Evolutionary conservation across 768 basidiomycete genomes (phyloP).

Genomic region (Phaeotremella skinneri): DNA sequence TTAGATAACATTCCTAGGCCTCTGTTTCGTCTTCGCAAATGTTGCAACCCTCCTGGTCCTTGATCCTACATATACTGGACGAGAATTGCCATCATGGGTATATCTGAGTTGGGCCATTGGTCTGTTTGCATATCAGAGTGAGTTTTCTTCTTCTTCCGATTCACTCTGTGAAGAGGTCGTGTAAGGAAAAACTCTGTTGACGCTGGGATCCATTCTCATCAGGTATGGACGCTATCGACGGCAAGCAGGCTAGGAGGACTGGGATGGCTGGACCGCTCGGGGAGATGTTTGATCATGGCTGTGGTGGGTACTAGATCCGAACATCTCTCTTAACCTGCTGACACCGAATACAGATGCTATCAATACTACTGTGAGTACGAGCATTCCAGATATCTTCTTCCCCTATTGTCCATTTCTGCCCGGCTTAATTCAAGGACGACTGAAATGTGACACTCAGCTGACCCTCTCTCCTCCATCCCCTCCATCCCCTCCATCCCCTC

Average conservation of each 20-base stretch:
- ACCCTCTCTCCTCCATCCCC: not conserved
- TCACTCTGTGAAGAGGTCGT: conserved; percentile 61
- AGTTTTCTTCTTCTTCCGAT: conserved; percentile 61
- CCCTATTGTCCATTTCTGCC: not conserved
- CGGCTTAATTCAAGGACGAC: not conserved
- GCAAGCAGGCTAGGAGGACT: conserved; percentile 91
- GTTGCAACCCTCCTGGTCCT: conserved; percentile 77
- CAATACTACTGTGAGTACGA: conserved; percentile 74
- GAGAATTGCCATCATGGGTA: conserved; percentile 68
- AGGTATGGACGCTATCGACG: conserved; percentile 34
- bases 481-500: not conserved
- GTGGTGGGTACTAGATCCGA: conserved; percentile 35
- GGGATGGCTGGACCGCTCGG: conserved; percentile 98
- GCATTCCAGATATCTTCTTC: not conserved
- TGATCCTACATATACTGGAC: conserved; percentile 60
- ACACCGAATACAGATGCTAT: conserved; percentile 63
- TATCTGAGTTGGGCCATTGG: conserved; percentile 90
- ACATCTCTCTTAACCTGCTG: not conserved
- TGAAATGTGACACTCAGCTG: not conserved
- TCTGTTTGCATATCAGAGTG: conserved; percentile 82
- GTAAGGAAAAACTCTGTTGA: not conserved
- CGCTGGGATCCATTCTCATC: not conserved
- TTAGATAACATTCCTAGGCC: conserved; percentile 88
- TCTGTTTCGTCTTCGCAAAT: conserved; percentile 76
- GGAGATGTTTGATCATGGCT: conserved; percentile 96